Percentiles rank a stretch among this genome's conserved stretches.
Conservation (phyloP, 2,329 filamentous ascomycete species). For the Erysiphe neolycopersici region DNA sequence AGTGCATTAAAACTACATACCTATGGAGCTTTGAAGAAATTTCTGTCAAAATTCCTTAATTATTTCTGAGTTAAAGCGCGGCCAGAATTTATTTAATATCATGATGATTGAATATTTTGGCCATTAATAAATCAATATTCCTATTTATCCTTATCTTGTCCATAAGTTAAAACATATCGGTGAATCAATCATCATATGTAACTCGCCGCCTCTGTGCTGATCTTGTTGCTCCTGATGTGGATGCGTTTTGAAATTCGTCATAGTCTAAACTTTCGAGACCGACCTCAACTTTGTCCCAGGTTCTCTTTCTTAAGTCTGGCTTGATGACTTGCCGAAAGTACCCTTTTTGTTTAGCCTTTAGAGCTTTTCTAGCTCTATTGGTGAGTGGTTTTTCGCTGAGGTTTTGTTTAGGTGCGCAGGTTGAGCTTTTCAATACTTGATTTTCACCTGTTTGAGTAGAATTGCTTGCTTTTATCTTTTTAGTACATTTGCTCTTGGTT, state of each 20-base stretch:
- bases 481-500: not conserved
- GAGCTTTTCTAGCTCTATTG: constrained; percentile 7
- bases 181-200: constrained; percentile 20
- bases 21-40: too few relatives aligned
- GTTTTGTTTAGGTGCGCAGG: not conserved
- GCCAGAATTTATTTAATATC: too few relatives aligned
- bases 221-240: constrained; percentile 7
- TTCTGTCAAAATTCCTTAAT: too few relatives aligned
- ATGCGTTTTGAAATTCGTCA: constrained; percentile 18
- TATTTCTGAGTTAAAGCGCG: too few relatives aligned
- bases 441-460: constrained; percentile 4
- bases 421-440: constrained; percentile 2
- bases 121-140: too few relatives aligned
- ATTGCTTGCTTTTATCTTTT: not conserved
- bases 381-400: constrained; percentile 1
- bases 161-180: not conserved
- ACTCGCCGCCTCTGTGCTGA: constrained; percentile 19
- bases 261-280: constrained; percentile 34
- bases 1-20: too few relatives aligned
- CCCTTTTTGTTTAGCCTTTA: constrained; percentile 8
- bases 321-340: constrained; percentile 20
- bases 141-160: too few relatives aligned
- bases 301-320: constrained; percentile 36
- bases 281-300: constrained; percentile 37
- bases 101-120: too few relatives aligned